Percentiles rank a stretch among this genome's conserved stretches.
phyloP scores from a whole-genome alignment of 192 early-diverging fungal species.

The Coemansia sp. region DNA sequence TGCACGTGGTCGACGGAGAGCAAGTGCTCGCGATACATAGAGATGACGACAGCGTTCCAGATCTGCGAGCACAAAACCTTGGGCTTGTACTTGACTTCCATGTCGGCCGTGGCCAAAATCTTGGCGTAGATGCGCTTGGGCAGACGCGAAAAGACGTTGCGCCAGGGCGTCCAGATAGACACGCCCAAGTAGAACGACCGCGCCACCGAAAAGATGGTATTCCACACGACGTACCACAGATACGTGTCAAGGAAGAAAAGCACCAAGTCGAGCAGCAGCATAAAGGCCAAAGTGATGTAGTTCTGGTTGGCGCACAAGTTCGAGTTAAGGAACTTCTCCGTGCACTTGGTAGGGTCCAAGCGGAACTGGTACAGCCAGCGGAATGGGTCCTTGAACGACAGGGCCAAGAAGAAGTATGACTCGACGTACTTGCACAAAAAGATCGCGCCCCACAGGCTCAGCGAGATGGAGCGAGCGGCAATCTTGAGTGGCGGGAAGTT shows the following conservation, averaged over 20 bases:
- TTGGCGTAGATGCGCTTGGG: conserved; percentile 82
- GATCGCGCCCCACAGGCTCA: conserved; percentile 69
- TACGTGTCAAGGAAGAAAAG: conserved; percentile 87
- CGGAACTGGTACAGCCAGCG: conserved; percentile 62
- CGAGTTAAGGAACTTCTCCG: conserved; percentile 60
- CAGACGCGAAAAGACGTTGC: conserved; percentile 74
- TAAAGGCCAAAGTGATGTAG: conserved; percentile 67
- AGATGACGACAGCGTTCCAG: conserved; percentile 84
- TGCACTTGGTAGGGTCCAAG: conserved; percentile 59
- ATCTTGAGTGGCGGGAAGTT: conserved; percentile 72
- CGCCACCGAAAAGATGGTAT: conserved; percentile 75
- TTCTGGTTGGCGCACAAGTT: conserved; percentile 69
- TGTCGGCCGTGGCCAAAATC: conserved; percentile 68
- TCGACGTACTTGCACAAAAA: conserved; percentile 78
- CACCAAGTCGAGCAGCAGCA: conserved; percentile 73
- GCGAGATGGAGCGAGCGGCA: conserved; percentile 68
- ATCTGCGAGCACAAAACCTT: conserved; percentile 78
- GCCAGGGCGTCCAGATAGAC: conserved; percentile 82
- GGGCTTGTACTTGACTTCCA: conserved; percentile 77
- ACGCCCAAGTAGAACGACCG: conserved; percentile 76
- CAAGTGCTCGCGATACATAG: conserved; percentile 81
- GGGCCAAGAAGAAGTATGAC: conserved; percentile 81
- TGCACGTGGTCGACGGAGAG: conserved; percentile 76
- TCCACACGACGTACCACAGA: conserved; percentile 88
- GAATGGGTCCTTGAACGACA: conserved; percentile 77